Evolutionary conservation across 2,329 filamentous ascomycete genomes (phyloP).

Genomic region (Ophiostoma sp.): DNA sequence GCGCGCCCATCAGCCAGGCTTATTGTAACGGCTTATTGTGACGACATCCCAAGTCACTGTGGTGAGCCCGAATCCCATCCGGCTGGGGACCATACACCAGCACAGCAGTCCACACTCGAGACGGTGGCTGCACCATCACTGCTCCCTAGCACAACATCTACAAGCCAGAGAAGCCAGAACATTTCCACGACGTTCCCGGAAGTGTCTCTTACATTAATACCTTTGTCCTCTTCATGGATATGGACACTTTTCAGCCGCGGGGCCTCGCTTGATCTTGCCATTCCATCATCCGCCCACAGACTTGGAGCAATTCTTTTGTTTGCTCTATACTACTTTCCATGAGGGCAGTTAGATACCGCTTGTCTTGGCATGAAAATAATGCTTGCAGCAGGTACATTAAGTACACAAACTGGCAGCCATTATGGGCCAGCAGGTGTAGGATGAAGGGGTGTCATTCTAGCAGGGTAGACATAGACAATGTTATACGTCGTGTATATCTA

Average conservation of each 20-base stretch:
- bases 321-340: neutral
- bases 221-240: neutral
- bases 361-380: neutral
- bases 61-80: neutral
- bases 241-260: neutral
- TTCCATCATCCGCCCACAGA: neutral
- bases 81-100: too few relatives aligned
- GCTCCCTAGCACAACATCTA: neutral
- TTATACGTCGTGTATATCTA: neutral
- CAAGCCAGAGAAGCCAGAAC: neutral
- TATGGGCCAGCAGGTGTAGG: too few relatives aligned
- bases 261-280: constrained; percentile 9
- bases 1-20: neutral
- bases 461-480: neutral
- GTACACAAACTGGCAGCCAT: neutral
- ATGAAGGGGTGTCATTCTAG: too few relatives aligned
- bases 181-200: neutral
- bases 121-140: neutral
- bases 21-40: neutral
- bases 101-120: neutral
- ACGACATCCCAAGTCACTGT: neutral
- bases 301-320: neutral
- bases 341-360: too few relatives aligned
- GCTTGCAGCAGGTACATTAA: neutral
- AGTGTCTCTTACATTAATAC: neutral